Percentiles rank a stretch among this genome's conserved stretches.
phyloP scores from a whole-genome alignment of 805 yeast species.

The Wickerhamiella shivajii region DNA sequence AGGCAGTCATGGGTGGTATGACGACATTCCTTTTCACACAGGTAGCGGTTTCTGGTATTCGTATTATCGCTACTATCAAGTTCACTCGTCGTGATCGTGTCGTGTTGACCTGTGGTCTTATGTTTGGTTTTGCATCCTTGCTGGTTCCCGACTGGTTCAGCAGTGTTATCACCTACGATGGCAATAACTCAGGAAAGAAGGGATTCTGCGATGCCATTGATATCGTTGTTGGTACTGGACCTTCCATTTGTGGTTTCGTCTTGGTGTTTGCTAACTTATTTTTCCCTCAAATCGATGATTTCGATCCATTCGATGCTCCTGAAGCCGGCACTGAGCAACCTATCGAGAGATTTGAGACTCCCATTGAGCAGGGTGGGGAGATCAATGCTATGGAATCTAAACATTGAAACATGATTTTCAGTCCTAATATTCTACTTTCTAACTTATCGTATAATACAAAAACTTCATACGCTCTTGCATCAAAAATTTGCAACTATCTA shows the following conservation, averaged over 20 bases:
- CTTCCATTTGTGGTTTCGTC: conserved; percentile 53
- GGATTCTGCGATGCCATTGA: conserved; percentile 59
- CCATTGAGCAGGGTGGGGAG: no score
- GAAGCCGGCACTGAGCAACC: no score
- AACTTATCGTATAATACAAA: no score
- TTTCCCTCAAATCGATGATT: conserved; percentile 38
- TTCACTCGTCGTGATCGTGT: conserved; percentile 64
- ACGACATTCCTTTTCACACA: conserved; percentile 60
- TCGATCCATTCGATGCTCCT: conserved; percentile 7
- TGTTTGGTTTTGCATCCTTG: conserved; percentile 55
- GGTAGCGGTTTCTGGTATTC: conserved; percentile 61
- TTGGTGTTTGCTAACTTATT: conserved; percentile 46
- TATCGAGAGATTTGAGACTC: no score
- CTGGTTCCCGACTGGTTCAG: conserved; percentile 53
- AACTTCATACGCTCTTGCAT: no score
- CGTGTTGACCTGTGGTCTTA: conserved; percentile 47
- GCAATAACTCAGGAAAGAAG: conserved; percentile 37
- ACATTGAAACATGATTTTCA: no score
- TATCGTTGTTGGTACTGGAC: conserved; percentile 58
- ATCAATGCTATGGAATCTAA: no score
- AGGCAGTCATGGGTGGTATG: conserved; percentile 79
- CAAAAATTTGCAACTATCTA: no score
- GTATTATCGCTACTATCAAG: conserved; percentile 38
- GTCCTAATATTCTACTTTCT: no score
- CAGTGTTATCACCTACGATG: conserved; percentile 48